phyloP scores from a whole-genome alignment of 139 green algal species.

The Chlorella sp. region DNA sequence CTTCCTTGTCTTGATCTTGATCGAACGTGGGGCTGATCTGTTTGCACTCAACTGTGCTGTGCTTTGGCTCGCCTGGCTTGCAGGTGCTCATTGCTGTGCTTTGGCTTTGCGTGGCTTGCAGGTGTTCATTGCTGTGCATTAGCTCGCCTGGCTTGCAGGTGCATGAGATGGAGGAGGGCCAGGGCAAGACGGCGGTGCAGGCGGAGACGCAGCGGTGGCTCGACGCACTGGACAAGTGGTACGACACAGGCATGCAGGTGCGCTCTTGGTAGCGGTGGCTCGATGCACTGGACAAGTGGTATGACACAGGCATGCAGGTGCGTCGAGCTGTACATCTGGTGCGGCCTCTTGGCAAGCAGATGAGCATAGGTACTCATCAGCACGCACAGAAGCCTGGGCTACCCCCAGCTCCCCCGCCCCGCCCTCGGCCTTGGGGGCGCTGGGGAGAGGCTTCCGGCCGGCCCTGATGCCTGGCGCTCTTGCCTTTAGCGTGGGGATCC shows the following conservation, averaged over 20 bases:
- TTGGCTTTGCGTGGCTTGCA: too few species aligned
- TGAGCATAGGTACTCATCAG: too few species aligned
- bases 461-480: too few species aligned
- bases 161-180: constrained; percentile 22
- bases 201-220: constrained; percentile 41
- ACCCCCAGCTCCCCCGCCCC: too few species aligned
- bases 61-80: not conserved
- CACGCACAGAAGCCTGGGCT: not conserved
- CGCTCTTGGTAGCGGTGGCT: constrained; percentile 39
- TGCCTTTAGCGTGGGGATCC: too few species aligned
- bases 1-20: too few species aligned
- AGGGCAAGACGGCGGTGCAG: constrained; percentile 24
- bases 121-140: not conserved
- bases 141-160: not conserved
- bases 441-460: too few species aligned
- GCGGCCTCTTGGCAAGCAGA: too few species aligned
- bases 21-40: too few species aligned
- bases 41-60: too few species aligned
- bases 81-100: not conserved
- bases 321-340: constrained; percentile 15
- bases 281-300: constrained; percentile 61
- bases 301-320: constrained; percentile 52
- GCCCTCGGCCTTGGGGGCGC: too few species aligned
- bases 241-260: constrained; percentile 52
- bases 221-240: constrained; percentile 61